phyloP scores from a whole-genome alignment of 106 monocot species.

The Dendrobium nobile region DNA sequence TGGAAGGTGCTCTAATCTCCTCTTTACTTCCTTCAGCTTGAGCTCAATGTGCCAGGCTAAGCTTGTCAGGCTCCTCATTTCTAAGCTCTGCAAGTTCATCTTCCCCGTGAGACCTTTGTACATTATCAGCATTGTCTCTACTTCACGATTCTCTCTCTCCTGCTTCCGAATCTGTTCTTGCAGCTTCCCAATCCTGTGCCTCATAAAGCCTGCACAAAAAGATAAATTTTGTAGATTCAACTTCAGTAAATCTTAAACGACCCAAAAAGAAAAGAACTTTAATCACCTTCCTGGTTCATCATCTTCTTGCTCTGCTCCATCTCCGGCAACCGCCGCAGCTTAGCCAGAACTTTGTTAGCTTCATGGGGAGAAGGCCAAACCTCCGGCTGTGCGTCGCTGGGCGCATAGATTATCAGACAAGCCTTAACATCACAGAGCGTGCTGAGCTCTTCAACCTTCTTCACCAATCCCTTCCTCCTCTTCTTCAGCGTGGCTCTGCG shows the following conservation, averaged over 20 bases:
- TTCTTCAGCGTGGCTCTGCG: conserved; percentile 38
- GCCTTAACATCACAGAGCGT: conserved; percentile 32
- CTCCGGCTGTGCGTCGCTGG: conserved; percentile 22
- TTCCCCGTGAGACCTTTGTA: conserved; percentile 10
- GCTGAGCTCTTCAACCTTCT: conserved; percentile 39
- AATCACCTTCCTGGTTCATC: conserved; percentile 32
- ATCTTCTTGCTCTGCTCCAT: conserved; percentile 40
- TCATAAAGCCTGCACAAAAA: conserved; percentile 15
- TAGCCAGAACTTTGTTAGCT: conserved; percentile 10
- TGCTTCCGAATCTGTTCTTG: conserved; percentile 21
- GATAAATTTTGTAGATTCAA: not conserved
- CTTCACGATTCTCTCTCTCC: conserved; percentile 27
- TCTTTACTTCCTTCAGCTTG: not conserved
- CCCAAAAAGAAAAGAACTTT: too few species aligned
- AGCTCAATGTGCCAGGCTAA: conserved; percentile 8
- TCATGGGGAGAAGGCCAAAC: conserved; percentile 29
- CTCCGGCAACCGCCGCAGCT: conserved; percentile 34
- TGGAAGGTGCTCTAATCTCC: not conserved
- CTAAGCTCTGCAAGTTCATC: not conserved
- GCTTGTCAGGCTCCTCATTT: conserved; percentile 2
- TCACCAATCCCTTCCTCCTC: conserved; percentile 33
- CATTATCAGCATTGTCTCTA: conserved; percentile 24
- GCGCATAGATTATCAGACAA: conserved; percentile 27
- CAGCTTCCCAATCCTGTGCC: conserved; percentile 19
- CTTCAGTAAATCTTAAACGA: not conserved